Evolutionary conservation across 306 rosid genomes (phyloP), one percentile per base, ranked within the genome.

Genomic region (Cicer chorassanicum): DNA sequence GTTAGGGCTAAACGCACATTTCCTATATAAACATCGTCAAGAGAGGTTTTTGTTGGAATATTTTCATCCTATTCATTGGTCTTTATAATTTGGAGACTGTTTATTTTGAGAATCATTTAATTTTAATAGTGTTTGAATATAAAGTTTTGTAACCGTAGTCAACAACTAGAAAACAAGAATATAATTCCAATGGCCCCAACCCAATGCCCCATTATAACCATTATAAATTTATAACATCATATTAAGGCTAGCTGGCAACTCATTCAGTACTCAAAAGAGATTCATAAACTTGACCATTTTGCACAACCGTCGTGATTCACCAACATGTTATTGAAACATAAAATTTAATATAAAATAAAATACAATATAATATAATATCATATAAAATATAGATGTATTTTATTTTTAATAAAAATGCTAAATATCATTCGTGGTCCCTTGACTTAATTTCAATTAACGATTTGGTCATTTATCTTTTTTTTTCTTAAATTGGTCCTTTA

Each of bases 201-300:
- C 34, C 4, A 29, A 2, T 18, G 19, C 8, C 50, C 70, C 39
- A 39, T 29, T 29, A 29, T 29, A 29, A 29, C 34, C 34, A 29
- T 29, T 29, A 29, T 29, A 29, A 29, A 29, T 0, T 18, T 46
- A 48, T 16, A 48, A 42, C 16, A 76, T 60, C 55, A 60, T 59
- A 14, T 51, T 41, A 62, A 13, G 46, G 73, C 66, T 75, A 50
- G 40, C 8, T 63, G 53, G 42, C 46, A 9, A 62, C 15, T 40
- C 56, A 75, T 62, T 62, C 7, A 24, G 4, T 24, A 36, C 40
- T 61, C 11, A 18, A 12, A 63, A 49, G 4, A 16, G 15, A 18
- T 49, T 74, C 19, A 63, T 74, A 12, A 12, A 36, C 51, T 62
- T 62, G 41, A 45, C 57, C 71, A 60, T 42, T 74, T 75, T 66